These are phyloP conservation scores for Dryas octopetala DNA, from an alignment of 306 rosid species.

Conservation along the genomic window DNA sequence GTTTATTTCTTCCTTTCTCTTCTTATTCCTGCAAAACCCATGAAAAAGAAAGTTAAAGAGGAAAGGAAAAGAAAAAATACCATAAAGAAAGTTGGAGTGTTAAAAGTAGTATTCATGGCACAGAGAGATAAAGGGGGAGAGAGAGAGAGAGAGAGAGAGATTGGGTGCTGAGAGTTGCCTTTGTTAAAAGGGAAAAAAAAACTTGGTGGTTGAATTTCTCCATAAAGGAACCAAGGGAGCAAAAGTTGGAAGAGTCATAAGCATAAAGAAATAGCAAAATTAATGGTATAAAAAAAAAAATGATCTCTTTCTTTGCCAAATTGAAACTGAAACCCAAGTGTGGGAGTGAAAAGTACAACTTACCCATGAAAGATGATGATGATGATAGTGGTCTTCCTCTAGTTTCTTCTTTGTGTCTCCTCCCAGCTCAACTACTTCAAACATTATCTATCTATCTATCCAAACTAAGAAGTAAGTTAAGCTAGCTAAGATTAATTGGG, in stretches of 20 bases:
- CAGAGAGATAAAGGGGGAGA: not conserved
- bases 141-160: no score
- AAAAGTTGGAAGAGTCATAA: slow-evolving; percentile 26
- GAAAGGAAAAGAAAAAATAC: slow-evolving; percentile 21
- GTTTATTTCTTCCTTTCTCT: slow-evolving; percentile 30
- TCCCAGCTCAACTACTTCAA: slow-evolving; percentile 2
- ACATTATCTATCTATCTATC: slow-evolving; percentile 4
- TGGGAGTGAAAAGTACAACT: slow-evolving; percentile 27
- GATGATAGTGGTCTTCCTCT: not conserved
- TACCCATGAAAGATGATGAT: slow-evolving; percentile 48
- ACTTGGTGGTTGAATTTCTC: slow-evolving; percentile 58
- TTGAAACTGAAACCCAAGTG: slow-evolving; percentile 32
- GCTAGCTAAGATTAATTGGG: not conserved
- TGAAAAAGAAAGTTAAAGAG: slow-evolving; percentile 34
- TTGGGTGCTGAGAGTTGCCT: slow-evolving; percentile 31
- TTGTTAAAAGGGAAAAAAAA: slow-evolving; percentile 27
- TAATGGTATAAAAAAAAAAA: not conserved
- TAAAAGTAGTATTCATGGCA: slow-evolving; percentile 60
- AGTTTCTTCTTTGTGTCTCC: slow-evolving; percentile 18
- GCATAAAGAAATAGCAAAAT: slow-evolving; percentile 12
- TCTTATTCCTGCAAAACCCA: slow-evolving; percentile 79
- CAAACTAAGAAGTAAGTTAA: not conserved
- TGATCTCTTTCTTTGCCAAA: slow-evolving; percentile 29
- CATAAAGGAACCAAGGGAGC: slow-evolving; percentile 21
- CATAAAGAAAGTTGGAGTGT: slow-evolving; percentile 38